Evolutionary conservation across 2,329 filamentous ascomycete species (phyloP), one percentile per base, ranked within the genome.

Genomic region (Colletotrichum gigasporum): DNA sequence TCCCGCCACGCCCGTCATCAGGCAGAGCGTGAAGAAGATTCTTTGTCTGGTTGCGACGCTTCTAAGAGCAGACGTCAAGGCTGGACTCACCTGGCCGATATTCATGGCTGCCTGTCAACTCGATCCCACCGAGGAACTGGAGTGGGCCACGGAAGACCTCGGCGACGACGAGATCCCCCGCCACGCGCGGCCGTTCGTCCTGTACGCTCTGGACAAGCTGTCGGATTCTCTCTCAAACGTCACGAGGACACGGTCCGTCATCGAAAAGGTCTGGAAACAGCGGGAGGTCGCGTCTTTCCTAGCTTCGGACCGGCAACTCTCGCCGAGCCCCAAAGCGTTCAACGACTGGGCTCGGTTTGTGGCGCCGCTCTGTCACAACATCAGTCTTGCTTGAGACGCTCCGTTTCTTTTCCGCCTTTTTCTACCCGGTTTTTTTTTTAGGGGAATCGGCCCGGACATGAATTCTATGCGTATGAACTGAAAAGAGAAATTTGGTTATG

Each of bases 331-430:
- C 51, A 66, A 63, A 18, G 67, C 65, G 3, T 69, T 71, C 18
- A 80, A 80, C 54, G 78, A 80, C 55, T 81, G 79, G 79, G 78
- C 78, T 57, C 72, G 71, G 54, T 76, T 79, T 67, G 77, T 81
- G 20, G 78, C 75, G 24, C 79, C 79, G 14, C 69, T 79, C 30
- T 79, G 79, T 45, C 72, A 73, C 32, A 76, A 77, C 18, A 79
- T 81, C 72, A 80, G 77, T 52, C 63, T 81, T 59, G 78, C 77
- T 28, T 80, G 65, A 73, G n/a, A n/a, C n/a, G n/a, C n/a, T n/a
- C n/a, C n/a, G n/a, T n/a, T n/a, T n/a, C n/a, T n/a, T n/a, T n/a
- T n/a, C n/a, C n/a, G n/a, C n/a, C n/a, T n/a, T n/a, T n/a, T n/a
- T n/a, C n/a, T n/a, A n/a, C n/a, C n/a, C n/a, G n/a, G n/a, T n/a